Base-by-base conservation (phyloP, 2,329 filamentous ascomycete species). In the Colletotrichum theobromicola region DNA sequence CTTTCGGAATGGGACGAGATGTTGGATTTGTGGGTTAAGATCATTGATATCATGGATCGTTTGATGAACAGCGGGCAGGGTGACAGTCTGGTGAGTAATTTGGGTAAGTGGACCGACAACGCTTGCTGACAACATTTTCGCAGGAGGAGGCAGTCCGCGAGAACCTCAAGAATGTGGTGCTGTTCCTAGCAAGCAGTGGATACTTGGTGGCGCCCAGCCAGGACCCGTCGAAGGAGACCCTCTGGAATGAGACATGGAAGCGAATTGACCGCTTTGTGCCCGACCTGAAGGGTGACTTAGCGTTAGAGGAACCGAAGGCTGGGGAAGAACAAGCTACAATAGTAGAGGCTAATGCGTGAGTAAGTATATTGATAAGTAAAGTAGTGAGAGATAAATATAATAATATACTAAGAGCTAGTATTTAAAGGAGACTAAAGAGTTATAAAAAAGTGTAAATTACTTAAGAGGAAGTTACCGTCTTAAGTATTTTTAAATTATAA, bases 61-160 rank as follows among this genome's bases (percentile, higher is more conserved):
- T 89, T 99, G 77, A 97, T 98, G 93, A 98, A 98, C 80, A 97
- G 94, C 80, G 96, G 96, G 1, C 95, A 98, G 83, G 95, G 95
- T 28, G 95, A 98, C 80, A 96, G 93, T 79, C 85, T 98, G 81
- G 94, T 96, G 90, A 85, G 93, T 88, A 21, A 21, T 57, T 65
- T 65, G 68, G 77, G 67, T 64, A 61, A 42, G 16, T 28, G 67
- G 32, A 79, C 26, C 66, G 18, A 12, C 21, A 3, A 34, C 30
- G 28, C 13, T 12, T 30, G 5, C 24, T 55, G 13, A 58, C 13
- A 28, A 34, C n/a, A 57, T 18, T 46, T 21, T 16, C 8, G n/a
- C 78, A 98, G 93, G 95, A 98, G 84, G 97, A 99, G 87, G 96
- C 97, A 15, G 95, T 98, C 4, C 94, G 95, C 1, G 97, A 99